A percentile compares a stretch with the other conserved stretches of the same genome.
Conservation (phyloP, 2,329 filamentous ascomycete genomes). For the Elsinoe ampelina region DNA sequence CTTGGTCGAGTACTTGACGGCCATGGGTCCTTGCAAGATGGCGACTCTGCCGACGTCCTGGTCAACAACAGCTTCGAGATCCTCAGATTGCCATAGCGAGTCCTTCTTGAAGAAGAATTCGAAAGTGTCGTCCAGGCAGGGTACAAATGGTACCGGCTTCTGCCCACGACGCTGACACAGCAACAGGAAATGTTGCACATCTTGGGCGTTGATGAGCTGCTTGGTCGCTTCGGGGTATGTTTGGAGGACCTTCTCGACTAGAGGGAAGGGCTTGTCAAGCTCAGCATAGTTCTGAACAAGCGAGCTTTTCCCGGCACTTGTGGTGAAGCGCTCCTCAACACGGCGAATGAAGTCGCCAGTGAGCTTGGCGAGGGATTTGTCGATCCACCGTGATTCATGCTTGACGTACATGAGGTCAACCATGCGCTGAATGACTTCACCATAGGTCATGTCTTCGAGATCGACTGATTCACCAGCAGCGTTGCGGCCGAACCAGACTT, state of each 20-base stretch:
- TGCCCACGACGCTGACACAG: conserved; percentile 86
- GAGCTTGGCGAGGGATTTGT: conserved; percentile 68
- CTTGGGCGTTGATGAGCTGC: conserved; percentile 95
- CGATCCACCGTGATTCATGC: conserved; percentile 86
- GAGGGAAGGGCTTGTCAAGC: conserved; percentile 68
- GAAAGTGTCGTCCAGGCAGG: conserved; percentile 90
- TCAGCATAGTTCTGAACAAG: conserved; percentile 85
- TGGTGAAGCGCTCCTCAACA: conserved; percentile 90
- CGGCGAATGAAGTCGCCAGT: conserved; percentile 95
- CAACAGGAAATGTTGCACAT: conserved; percentile 92
- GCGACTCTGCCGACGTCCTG: conserved; percentile 95
- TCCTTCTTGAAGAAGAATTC: conserved; percentile 99
- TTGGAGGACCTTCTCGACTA: conserved; percentile 68
- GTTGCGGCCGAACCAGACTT: conserved; percentile 92
- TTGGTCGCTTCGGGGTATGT: conserved; percentile 77
- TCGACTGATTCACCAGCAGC: conserved; percentile 71
- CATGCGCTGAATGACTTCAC: conserved; percentile 76
- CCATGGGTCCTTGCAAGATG: conserved; percentile 90
- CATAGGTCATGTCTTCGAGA: conserved; percentile 92
- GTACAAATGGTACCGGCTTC: conserved; percentile 95
- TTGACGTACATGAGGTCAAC: conserved; percentile 86
- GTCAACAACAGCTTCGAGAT: conserved; percentile 86
- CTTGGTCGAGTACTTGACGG: conserved; percentile 78
- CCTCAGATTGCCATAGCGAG: conserved; percentile 97
- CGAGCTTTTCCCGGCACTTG: conserved; percentile 60